A percentile compares a stretch with the other conserved stretches of the same genome.
phyloP scores from a whole-genome alignment of 2,329 filamentous ascomycete genomes.

The Nemania sp. region DNA sequence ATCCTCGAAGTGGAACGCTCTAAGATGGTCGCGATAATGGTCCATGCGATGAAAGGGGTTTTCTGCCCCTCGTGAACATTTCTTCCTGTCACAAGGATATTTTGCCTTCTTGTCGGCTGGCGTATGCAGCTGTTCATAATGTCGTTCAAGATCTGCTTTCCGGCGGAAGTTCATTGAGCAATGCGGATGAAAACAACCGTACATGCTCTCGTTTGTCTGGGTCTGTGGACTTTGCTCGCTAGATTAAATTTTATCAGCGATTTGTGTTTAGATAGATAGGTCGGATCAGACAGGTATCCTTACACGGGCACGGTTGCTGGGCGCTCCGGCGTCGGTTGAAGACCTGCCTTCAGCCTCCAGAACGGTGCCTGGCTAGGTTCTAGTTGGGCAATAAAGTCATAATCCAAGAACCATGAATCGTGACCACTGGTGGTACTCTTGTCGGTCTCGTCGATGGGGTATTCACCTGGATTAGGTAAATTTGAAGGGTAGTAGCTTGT shows the following conservation, averaged over 20 bases:
- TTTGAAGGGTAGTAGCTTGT: background rate
- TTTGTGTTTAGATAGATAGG: background rate
- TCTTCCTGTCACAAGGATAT: conserved; percentile 56
- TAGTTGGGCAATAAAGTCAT: conserved; percentile 29
- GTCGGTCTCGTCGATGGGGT: conserved; percentile 1
- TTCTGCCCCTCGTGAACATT: conserved; percentile 49
- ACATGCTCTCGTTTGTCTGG: conserved; percentile 18
- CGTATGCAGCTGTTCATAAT: conserved; percentile 54
- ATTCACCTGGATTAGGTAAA: background rate
- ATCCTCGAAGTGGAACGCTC: conserved; percentile 59
- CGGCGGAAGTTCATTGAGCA: conserved; percentile 55
- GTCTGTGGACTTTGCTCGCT: conserved; percentile 23
- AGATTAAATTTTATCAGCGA: conserved; percentile 3
- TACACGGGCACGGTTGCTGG: conserved; percentile 20
- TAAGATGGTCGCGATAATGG: conserved; percentile 60
- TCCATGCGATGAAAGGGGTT: conserved; percentile 58
- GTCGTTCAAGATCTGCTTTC: conserved; percentile 58
- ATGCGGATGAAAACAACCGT: conserved; percentile 26
- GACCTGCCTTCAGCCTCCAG: conserved; percentile 29
- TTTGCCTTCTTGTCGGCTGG: conserved; percentile 46
- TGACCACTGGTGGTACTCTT: conserved; percentile 3
- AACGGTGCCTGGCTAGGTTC: conserved; percentile 27
- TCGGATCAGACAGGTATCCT: conserved; percentile 16
- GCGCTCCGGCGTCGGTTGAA: conserved; percentile 9
- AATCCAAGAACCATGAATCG: conserved; percentile 19